Percentiles rank a stretch among this genome's conserved stretches.
Conservation (phyloP, 306 rosid species). For the Cucurbita maxima region DNA sequence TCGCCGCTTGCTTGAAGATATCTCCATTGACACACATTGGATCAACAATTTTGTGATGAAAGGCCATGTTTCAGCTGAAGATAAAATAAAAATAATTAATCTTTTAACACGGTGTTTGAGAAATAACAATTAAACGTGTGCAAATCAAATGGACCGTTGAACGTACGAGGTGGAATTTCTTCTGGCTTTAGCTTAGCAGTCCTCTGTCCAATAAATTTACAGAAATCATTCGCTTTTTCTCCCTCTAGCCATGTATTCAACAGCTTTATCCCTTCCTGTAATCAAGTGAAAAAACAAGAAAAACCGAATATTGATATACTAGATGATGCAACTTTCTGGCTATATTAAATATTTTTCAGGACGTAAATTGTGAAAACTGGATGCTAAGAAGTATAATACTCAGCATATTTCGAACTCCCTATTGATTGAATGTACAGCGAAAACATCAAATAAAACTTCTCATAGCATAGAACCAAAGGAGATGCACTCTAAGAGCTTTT, state of each 20-base stretch:
- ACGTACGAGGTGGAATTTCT: constrained; percentile 58
- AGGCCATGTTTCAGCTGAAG: constrained; percentile 97
- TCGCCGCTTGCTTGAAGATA: constrained; percentile 60
- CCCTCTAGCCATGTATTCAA: constrained; percentile 90
- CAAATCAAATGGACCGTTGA: background rate
- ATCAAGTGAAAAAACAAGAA: background rate
- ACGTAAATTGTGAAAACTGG: background rate
- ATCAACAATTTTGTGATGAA: constrained; percentile 52
- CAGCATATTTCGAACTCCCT: background rate
- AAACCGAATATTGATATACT: background rate
- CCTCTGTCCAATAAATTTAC: constrained; percentile 52
- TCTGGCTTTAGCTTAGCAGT: constrained; percentile 59
- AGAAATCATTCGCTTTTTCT: constrained; percentile 46
- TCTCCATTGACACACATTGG: constrained; percentile 53
- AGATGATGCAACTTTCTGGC: background rate
- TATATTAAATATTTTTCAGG: background rate
- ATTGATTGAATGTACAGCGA: background rate
- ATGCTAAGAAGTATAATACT: background rate
- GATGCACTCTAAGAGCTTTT: background rate
- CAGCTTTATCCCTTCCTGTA: constrained; percentile 73
- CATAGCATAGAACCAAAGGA: background rate
- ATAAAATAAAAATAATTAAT: background rate
- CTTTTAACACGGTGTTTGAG: background rate
- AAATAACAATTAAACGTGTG: background rate
- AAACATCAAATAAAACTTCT: background rate